phyloP scores from a whole-genome alignment of 2,329 filamentous ascomycete species.

The Ciborinia camelliae region DNA sequence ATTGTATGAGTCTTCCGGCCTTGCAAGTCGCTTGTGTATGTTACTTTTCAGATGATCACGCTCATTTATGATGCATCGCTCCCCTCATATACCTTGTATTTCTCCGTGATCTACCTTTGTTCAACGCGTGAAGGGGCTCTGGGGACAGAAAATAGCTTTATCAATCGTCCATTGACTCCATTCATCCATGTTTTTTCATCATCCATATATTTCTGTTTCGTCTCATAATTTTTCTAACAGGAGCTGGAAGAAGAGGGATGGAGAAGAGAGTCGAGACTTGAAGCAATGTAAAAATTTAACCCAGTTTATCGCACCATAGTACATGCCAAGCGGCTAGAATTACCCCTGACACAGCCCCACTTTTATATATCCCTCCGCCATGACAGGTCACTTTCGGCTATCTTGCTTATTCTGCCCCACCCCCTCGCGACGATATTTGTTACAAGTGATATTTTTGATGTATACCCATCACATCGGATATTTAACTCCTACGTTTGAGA shows the following conservation, averaged over 20 bases:
- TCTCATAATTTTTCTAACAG: constrained; percentile 1
- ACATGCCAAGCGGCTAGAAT: constrained; percentile 9
- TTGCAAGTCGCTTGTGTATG: neutral
- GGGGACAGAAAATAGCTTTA: neutral
- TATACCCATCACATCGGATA: neutral
- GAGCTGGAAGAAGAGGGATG: too few species aligned
- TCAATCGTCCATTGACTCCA: neutral
- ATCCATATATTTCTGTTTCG: constrained; percentile 11
- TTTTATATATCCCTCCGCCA: neutral
- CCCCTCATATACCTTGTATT: neutral
- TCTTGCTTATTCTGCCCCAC: neutral
- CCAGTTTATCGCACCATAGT: constrained; percentile 1
- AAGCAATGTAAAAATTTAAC: neutral
- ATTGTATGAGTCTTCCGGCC: neutral
- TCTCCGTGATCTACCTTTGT: neutral
- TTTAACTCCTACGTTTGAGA: constrained; percentile 6
- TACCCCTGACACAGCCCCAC: constrained; percentile 1
- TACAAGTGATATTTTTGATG: constrained; percentile 3
- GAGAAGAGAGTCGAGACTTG: too few species aligned
- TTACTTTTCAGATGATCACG: neutral
- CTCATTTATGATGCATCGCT: neutral
- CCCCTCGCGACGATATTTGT: constrained; percentile 6
- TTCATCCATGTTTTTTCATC: neutral
- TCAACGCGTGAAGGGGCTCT: neutral
- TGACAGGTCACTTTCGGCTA: constrained; percentile 9